Base-by-base conservation (phyloP, 306 rosid species). In the Ceratonia siliqua region DNA sequence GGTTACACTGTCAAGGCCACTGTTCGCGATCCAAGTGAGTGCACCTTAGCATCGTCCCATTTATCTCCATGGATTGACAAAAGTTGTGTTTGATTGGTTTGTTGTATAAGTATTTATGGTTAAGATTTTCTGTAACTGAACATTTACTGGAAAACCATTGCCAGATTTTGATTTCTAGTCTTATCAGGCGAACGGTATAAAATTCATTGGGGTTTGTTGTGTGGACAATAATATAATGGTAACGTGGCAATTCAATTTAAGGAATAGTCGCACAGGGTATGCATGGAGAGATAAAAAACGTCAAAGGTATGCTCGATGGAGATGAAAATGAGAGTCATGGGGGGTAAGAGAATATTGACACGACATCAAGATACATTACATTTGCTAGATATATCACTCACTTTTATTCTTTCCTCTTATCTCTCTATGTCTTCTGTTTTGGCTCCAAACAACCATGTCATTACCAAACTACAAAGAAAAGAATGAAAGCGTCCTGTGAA, bases 1-100 rank as follows among this genome's bases (percentile, higher is more conserved):
- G 87, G 91, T 36, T 87, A 87, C 75, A 72, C 71, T 4, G 84
- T 87, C 38, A 85, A 50, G 35, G 89, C 82, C 66, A 75, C 89
- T n/a, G 84, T 87, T 72, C 89, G 89, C 1, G 70, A 87, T 25
- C 86, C 78, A 48, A 52, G 91, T 87, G 4, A 42, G 74, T 42
- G 14, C 5, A 20, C 13, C 5, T 2, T 6, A 5, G 3, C 3
- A 14, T 30, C 22, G 0, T 59, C 20, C 3, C 0, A 2, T 33
- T 33, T 57, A 2, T 20, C n/a, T 56, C 56, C 5, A 2, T 39
- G 45, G 3, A 2, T 55, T 36, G 12, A 42, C 20, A 15, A 8
- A 21, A 36, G 1, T 71, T 25, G 6, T 28, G 11, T 7, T 39
- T 5, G 7, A 33, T 24, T 8, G 8, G 24, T 27, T n/a, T 7